A percentile compares a stretch with the other conserved stretches of the same genome.
Evolutionary conservation across 2,329 filamentous ascomycete species (phyloP).

Genomic region (Penicillium sp.): DNA sequence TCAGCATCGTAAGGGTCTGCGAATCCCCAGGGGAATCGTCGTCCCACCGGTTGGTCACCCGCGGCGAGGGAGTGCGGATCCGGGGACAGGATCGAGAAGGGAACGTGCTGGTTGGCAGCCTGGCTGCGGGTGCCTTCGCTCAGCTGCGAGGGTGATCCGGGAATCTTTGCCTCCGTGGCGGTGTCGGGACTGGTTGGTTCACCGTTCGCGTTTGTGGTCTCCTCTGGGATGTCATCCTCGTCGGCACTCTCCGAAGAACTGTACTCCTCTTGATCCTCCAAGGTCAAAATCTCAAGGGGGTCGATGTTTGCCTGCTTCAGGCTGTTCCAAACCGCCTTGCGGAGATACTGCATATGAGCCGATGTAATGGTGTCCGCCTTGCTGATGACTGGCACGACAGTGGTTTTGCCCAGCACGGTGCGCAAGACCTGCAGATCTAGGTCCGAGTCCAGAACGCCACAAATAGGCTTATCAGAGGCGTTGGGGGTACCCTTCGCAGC

Average conservation of each 20-base stretch:
- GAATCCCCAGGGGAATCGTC: constrained; percentile 95
- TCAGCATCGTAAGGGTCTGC: constrained; percentile 87
- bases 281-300: constrained; percentile 79
- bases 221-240: constrained; percentile 38
- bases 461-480: constrained; percentile 40
- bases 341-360: constrained; percentile 88
- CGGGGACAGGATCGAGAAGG: constrained; percentile 90
- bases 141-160: constrained; percentile 34
- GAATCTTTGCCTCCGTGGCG: constrained; percentile 25
- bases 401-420: constrained; percentile 87
- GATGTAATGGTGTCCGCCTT: constrained; percentile 98
- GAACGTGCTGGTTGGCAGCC: constrained; percentile 66
- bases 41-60: constrained; percentile 62
- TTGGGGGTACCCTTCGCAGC: constrained; percentile 57
- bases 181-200: constrained; percentile 24
- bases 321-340: constrained; percentile 86
- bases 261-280: constrained; percentile 73
- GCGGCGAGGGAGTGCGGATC: constrained; percentile 74
- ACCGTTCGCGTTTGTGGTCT: constrained; percentile 26
- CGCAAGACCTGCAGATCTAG: constrained; percentile 89
- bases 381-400: constrained; percentile 90
- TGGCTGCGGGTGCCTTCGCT: constrained; percentile 52
- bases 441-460: constrained; percentile 79
- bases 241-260: constrained; percentile 52
- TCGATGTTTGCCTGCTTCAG: constrained; percentile 85